Conservation (phyloP, 2,329 filamentous ascomycete genomes). For the Acrocalymma vagum region DNA sequence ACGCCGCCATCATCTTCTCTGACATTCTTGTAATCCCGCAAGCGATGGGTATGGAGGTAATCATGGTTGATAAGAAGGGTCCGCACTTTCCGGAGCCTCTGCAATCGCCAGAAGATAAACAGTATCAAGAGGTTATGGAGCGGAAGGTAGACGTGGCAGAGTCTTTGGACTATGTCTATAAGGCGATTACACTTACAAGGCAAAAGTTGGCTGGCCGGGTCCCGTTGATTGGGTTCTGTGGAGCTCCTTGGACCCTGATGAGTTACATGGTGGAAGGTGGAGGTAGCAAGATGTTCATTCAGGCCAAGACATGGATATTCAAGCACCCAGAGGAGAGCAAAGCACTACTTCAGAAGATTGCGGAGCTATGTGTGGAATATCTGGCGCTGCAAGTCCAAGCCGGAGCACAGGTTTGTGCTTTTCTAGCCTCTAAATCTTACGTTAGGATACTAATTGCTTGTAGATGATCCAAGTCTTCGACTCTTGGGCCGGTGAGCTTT, state of each 20-base stretch:
- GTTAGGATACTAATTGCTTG: constrained; percentile 19
- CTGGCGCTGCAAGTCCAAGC: constrained; percentile 91
- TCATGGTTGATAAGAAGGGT: constrained; percentile 98
- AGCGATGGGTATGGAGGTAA: constrained; percentile 97
- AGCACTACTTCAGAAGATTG: constrained; percentile 85
- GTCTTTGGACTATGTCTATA: constrained; percentile 93
- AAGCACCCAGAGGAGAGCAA: constrained; percentile 83
- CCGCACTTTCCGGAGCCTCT: constrained; percentile 92
- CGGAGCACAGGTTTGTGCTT: constrained; percentile 76
- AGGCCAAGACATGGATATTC: constrained; percentile 97
- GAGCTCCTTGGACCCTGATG: constrained; percentile 94
- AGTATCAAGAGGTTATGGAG: constrained; percentile 80
- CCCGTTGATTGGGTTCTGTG: constrained; percentile 94
- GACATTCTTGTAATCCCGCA: constrained; percentile 98
- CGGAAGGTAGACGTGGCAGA: constrained; percentile 83
- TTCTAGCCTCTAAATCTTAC: too few species aligned
- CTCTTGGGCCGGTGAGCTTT: constrained; percentile 96
- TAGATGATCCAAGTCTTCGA: constrained; percentile 95
- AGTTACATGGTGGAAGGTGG: constrained; percentile 99
- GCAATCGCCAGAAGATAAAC: constrained; percentile 78
- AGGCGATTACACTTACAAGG: constrained; percentile 90
- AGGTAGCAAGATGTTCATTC: constrained; percentile 91
- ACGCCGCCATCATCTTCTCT: constrained; percentile 98
- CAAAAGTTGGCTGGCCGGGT: constrained; percentile 88
- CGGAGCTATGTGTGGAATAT: constrained; percentile 94